Evolutionary conservation across 495 filamentous ascomycete genomes (phyloP).

Genomic region (Tuber umbilicatum): DNA sequence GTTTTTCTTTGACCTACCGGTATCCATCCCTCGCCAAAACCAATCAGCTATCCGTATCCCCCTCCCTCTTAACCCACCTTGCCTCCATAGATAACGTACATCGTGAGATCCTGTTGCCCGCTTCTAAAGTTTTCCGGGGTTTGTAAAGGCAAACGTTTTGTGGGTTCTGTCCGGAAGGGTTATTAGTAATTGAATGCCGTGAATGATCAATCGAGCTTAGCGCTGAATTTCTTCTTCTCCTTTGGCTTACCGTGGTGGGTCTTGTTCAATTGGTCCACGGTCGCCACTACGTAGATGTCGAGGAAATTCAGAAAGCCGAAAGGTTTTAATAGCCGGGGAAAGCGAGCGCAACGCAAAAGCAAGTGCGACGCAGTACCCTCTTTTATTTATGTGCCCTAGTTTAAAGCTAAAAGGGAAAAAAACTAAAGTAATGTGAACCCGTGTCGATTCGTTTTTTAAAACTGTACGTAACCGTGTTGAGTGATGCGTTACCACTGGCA

Average conservation of each 20-base stretch:
- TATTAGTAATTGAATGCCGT: constrained; percentile 13
- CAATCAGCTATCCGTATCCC: constrained; percentile 8
- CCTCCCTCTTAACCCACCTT: neutral
- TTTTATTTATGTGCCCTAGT: too few species aligned
- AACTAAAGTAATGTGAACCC: too few species aligned
- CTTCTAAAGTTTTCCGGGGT: constrained; percentile 75
- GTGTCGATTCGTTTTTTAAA: too few species aligned
- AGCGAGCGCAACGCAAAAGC: too few species aligned
- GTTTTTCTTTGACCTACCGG: constrained; percentile 93
- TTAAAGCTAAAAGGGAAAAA: too few species aligned
- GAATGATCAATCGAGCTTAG: constrained; percentile 44
- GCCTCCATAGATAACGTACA: constrained; percentile 49
- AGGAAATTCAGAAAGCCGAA: neutral
- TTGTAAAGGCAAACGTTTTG: constrained; percentile 86
- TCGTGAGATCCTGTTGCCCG: constrained; percentile 84
- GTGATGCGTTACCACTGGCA: too few species aligned
- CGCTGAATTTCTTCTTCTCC: constrained; percentile 76
- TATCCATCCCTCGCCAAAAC: constrained; percentile 39
- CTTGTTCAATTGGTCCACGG: constrained; percentile 81
- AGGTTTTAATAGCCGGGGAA: neutral
- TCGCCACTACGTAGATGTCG: constrained; percentile 14
- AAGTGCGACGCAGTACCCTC: too few species aligned
- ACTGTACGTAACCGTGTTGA: too few species aligned
- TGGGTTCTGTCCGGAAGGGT: constrained; percentile 63
- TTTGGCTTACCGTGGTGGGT: constrained; percentile 80